Percentiles rank a stretch among this genome's conserved stretches.
Conservation (phyloP, 805 yeast species). For the Hanseniaspora thailandica region DNA sequence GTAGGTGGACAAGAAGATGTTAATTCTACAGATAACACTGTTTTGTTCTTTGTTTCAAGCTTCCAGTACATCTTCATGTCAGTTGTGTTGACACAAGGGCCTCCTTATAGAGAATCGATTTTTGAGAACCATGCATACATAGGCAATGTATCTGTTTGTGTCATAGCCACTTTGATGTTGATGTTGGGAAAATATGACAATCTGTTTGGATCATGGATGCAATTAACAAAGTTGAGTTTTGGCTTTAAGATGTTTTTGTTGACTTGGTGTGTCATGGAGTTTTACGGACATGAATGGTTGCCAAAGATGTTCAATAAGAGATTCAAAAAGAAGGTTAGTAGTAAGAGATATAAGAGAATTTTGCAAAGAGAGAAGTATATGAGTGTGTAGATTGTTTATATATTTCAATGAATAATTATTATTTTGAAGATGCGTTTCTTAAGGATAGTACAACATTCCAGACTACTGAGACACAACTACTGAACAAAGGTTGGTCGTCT, state of each 20-base stretch:
- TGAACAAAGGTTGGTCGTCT: slow-evolving; percentile 77
- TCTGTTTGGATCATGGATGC: slow-evolving; percentile 56
- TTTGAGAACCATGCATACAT: slow-evolving; percentile 60
- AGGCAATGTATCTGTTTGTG: slow-evolving; percentile 42
- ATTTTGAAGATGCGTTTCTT: slow-evolving; percentile 45
- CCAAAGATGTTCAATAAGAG: slow-evolving; percentile 28
- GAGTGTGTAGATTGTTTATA: slow-evolving; percentile 2
- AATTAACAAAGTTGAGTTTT: slow-evolving; percentile 50
- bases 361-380: slow-evolving; percentile 17
- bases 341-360: slow-evolving; percentile 31
- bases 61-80: slow-evolving; percentile 84
- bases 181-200: slow-evolving; percentile 40
- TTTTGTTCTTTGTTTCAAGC: slow-evolving; percentile 66
- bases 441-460: slow-evolving; percentile 91
- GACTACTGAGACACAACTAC: slow-evolving; percentile 71
- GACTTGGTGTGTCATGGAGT: slow-evolving; percentile 38
- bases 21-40: slow-evolving; percentile 79
- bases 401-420: neutral
- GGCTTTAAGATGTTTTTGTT: slow-evolving; percentile 44
- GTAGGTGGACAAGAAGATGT: slow-evolving; percentile 77
- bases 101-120: slow-evolving; percentile 80
- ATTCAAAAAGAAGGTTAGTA: slow-evolving; percentile 30
- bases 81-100: slow-evolving; percentile 75
- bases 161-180: slow-evolving; percentile 35
- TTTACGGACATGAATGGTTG: slow-evolving; percentile 28